These are phyloP conservation scores for Allantophomopsis cytisporea DNA, from an alignment of 2,329 filamentous ascomycete species.

Conservation along the genomic window DNA sequence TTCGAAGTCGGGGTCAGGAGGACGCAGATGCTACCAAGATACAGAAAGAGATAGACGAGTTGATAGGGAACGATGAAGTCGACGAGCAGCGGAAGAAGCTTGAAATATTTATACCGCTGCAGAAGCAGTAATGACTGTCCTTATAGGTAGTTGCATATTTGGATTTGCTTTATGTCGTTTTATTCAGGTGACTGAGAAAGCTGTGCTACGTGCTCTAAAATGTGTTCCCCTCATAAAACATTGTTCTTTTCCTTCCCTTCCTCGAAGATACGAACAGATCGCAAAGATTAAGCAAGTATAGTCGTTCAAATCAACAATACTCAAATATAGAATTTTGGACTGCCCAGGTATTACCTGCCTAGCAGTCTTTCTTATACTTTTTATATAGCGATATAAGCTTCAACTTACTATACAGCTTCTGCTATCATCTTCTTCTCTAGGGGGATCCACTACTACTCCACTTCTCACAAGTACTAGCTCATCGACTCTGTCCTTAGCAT, in stretches of 20 bases:
- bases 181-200: constrained; percentile 2
- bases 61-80: too few species aligned
- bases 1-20: too few species aligned
- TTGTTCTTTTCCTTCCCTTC: constrained; percentile 4
- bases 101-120: too few species aligned
- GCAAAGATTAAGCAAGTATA: constrained; percentile 4
- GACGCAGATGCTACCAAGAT: too few species aligned
- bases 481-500: constrained; percentile 40
- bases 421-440: constrained; percentile 9
- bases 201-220: constrained; percentile 1
- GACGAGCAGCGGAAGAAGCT: too few species aligned
- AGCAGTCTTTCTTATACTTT: constrained; percentile 5
- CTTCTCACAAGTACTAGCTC: constrained; percentile 47
- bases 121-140: constrained; percentile 1
- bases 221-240: constrained; percentile 3
- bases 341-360: constrained; percentile 4
- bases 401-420: constrained; percentile 12
- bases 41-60: too few species aligned
- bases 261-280: constrained; percentile 1
- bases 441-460: constrained; percentile 11
- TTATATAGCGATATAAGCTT: constrained; percentile 9
- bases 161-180: constrained; percentile 2
- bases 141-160: constrained; percentile 3
- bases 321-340: constrained; percentile 3
- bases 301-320: constrained; percentile 3